These are phyloP conservation scores for Colletotrichum sidae DNA, from an alignment of 2,329 filamentous ascomycete species.

Conservation along the genomic window DNA sequence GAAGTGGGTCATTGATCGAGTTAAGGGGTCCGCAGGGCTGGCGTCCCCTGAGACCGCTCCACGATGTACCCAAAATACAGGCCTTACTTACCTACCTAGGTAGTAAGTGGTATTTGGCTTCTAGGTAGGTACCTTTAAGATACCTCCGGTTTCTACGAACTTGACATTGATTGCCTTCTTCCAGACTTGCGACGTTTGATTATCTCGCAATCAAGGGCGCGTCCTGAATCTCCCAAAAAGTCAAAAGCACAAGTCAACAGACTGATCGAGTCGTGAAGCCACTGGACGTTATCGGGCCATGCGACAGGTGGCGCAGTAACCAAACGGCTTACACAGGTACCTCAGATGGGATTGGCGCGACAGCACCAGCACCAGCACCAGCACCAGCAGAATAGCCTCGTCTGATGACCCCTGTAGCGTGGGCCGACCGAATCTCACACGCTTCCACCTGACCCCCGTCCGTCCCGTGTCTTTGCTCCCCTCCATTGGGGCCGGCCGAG, in stretches of 20 bases:
- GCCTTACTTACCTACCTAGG: too few relatives aligned
- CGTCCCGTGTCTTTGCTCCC: not conserved
- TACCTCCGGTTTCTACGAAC: too few relatives aligned
- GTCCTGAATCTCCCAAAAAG: not conserved
- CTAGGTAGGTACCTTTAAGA: too few relatives aligned
- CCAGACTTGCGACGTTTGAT: too few relatives aligned
- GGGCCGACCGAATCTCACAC: slow-evolving; percentile 29
- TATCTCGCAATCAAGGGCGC: too few relatives aligned
- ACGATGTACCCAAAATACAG: too few relatives aligned
- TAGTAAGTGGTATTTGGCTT: too few relatives aligned
- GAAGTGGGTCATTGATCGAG: slow-evolving; percentile 9
- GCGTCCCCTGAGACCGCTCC: not conserved
- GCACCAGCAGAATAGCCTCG: slow-evolving; percentile 9
- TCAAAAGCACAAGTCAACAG: not conserved
- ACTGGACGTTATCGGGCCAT: not conserved
- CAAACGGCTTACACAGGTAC: not conserved
- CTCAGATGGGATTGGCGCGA: slow-evolving; percentile 26
- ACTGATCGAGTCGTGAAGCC: not conserved
- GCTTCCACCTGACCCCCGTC: not conserved
- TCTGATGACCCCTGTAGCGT: slow-evolving; percentile 28
- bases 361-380: slow-evolving; percentile 3
- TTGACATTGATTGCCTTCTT: too few relatives aligned
- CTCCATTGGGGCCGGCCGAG: not conserved
- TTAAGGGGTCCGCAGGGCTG: slow-evolving; percentile 35
- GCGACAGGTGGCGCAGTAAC: slow-evolving; percentile 23